Evolutionary conservation across 495 filamentous ascomycete genomes (phyloP), one percentile per base, ranked within the genome.

Genomic region (Neurospora sp.): DNA sequence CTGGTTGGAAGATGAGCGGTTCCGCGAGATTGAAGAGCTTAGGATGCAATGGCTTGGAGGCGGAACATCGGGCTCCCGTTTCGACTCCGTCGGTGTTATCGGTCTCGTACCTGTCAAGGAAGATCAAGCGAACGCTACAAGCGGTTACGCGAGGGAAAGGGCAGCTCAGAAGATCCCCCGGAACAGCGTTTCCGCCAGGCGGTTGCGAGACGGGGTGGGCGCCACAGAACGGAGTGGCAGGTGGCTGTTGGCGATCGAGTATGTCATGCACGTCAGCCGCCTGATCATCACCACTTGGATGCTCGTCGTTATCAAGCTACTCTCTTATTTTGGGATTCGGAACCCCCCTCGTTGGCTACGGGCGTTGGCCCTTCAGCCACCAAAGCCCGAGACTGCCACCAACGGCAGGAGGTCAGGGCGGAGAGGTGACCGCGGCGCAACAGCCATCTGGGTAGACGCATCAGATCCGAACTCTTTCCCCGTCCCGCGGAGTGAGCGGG

Each of bases 1-100:
- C 0, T 99, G 96, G 96, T 83, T 99, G 12, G 96, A 99, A 75
- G 90, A 92, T 61, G 94, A 97, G 59, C 87, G 94, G 31, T 81
- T 90, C 9, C 83, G 82, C 53, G 88, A 92, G 74, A 79, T 96
- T 18, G 86, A 92, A 39, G 86, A 90, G 75, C 74, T 85, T 27
- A 80, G 83, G 71, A 84, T 85, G 79, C 82, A 86, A 78, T 85
- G 85, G 85, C 78, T 83, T 18, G 81, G 83, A 22, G 78, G 83
- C 16, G 81, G 84, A 35, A 75, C 84, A 27, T 78, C 82, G 68
- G 81, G 81, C 61, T 80, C 80, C 9, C 83, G 82, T 18, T 86
- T 85, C 70, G 86, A 86, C 42, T 80, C 83, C 8, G 76, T 83
- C 9, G 84, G 84, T n/a, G 82, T 87, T 6, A 88, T 87, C 42